Evolutionary conservation across 2,329 filamentous ascomycete genomes (phyloP), one percentile per base, ranked within the genome.

Genomic region (Ophiosphaerella korrae): DNA sequence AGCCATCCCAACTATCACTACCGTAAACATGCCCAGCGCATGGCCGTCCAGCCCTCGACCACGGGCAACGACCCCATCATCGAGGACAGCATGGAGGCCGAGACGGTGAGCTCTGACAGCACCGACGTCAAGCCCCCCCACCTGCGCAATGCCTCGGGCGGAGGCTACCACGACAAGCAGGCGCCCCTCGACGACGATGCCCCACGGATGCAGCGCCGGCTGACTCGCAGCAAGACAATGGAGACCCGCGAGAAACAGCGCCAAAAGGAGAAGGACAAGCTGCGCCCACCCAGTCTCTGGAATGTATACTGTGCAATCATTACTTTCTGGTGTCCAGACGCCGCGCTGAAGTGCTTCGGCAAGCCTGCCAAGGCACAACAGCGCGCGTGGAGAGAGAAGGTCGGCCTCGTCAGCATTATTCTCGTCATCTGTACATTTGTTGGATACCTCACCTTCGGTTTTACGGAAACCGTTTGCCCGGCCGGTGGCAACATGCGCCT

Each of bases 1-100:
- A 89, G 92, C 63, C 92, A 97, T 71, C 92, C 92, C 12, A 95
- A 97, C 73, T 99, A 97, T 70, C 84, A 97, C 76, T 99, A 99
- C 75, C 87, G 91, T 62, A 89, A 96, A 72, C 92, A 96, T 83
- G 92, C 95, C 8, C 89, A 92, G 65, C 89, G 93, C 58, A 97
- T 99, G 92, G 83, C 88, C 48, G 88, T 92, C 5, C 81, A 91
- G 58, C 94, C 95, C 1, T 97, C 94, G 0, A 89, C 90, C 6
- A 97, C 94, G 0, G 94, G 94, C 53, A 89, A 96, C 63, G 92
- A 97, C 64, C 91, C 92, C 2, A 85, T 96, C 45, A 75, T 89
- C 47, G 93, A 97, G 73, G 88, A 91, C 52, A 75, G 79, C 43
- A 77, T 75, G 14, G 76, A 81, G 51, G 70, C 71, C 2, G 80